Base-by-base conservation (phyloP, 2,329 filamentous ascomycete genomes). In the Aspergillus uvarum region DNA sequence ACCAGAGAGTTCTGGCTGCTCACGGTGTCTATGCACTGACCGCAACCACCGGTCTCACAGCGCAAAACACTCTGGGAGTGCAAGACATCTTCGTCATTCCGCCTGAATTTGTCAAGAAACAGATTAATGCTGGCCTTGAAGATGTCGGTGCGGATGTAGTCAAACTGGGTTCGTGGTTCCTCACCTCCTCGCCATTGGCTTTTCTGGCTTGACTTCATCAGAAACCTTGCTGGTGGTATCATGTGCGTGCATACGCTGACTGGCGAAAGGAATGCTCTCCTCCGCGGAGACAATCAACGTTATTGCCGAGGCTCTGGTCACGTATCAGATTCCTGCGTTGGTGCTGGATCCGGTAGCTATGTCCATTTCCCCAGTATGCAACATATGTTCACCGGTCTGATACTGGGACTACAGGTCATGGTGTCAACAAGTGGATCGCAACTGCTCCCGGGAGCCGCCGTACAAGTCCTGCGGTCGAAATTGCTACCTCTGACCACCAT, bases 21-120 rank as follows among this genome's bases (percentile, higher is more conserved):
- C 92, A 98, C 84, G 88, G 89, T 61, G 95, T 91, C 79, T 98
- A 98, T 82, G 92, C 92, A 61, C 96, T 97, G 87, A 97, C 94
- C 54, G 92, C 93, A 22, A 97, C 94, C 10, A 96, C 94, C 14
- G 94, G 94, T 21, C 80, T 99, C 71, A 99, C 95, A n/a, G 93
- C 92, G 16, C 95, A 98, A 73, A 96, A 98, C 76, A 99, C 95
- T 0, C 82, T 85, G 56, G 92, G 92, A 4, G 92, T 98, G 14
- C 82, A 87, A 63, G 91, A 84, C 65, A 91, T 98, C 54, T 91
- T 96, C 71, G 80, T 89, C 58, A 85, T 90, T 7, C 94, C 94
- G 0, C 81, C 90, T 0, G 81, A 83, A 4, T 97, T 98, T 75
- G 86, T 97, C 24, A 82, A 82, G 65, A 90, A 91, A 80, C 91